Evolutionary conservation across 495 filamentous ascomycete species (phyloP).

Genomic region (Penicillium dipodomyicola): DNA sequence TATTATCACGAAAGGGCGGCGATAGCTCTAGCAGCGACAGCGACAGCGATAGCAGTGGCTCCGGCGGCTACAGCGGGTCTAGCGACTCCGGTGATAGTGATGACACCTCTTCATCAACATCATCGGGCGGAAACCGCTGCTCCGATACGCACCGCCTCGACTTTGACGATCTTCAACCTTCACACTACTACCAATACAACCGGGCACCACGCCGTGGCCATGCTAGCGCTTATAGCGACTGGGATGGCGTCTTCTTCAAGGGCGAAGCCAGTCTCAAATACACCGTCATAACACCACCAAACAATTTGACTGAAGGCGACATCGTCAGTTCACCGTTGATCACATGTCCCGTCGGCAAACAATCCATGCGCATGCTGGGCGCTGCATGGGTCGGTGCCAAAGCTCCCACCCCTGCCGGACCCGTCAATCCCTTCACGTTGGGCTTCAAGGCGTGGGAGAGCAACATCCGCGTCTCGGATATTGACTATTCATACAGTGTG

Average conservation of each 20-base stretch:
- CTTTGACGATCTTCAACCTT: not conserved
- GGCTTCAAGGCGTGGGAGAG: slow-evolving; percentile 10
- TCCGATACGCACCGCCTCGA: slow-evolving; percentile 3
- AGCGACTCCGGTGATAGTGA: slow-evolving; percentile 1
- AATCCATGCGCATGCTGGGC: slow-evolving; percentile 6
- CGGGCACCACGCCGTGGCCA: not conserved
- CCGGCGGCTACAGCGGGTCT: not conserved
- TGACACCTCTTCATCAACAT: not conserved
- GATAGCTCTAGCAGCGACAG: not conserved
- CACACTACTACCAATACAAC: slow-evolving; percentile 3
- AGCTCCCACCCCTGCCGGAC: not conserved
- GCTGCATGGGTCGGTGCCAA: slow-evolving; percentile 7
- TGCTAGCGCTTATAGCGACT: slow-evolving; percentile 2
- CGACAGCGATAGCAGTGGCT: not conserved
- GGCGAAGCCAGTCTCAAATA: slow-evolving; percentile 1
- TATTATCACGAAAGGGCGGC: not conserved
- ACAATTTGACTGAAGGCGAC: not conserved
- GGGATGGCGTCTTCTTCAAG: slow-evolving; percentile 9
- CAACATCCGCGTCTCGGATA: slow-evolving; percentile 2
- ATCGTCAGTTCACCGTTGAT: not conserved
- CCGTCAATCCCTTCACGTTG: not conserved
- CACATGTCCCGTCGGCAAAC: slow-evolving; percentile 6
- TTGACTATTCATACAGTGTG: slow-evolving; percentile 9
- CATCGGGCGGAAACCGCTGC: not conserved
- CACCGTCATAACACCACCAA: not conserved